Percentiles rank a stretch among this genome's conserved stretches.
phyloP scores from a whole-genome alignment of 2,329 filamentous ascomycete genomes.

The Colletotrichum musicola region DNA sequence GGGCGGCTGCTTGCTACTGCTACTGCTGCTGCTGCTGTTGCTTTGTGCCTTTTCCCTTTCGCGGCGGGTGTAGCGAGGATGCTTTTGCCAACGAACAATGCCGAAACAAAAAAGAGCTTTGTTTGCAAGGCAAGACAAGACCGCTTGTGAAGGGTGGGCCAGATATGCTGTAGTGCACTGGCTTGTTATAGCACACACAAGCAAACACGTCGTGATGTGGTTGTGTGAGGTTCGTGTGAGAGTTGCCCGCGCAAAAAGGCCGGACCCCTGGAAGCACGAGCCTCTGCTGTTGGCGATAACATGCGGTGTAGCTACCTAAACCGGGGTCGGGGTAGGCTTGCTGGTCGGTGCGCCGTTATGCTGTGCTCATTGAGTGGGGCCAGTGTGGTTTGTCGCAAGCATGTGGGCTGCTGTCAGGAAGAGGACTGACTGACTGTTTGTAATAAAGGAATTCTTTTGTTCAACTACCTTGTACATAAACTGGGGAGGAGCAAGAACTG shows the following conservation, averaged over 20 bases:
- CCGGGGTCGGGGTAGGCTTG: neutral
- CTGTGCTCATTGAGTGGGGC: conserved; percentile 7
- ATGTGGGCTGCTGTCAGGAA: conserved; percentile 5
- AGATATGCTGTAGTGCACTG: neutral
- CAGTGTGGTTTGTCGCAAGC: neutral
- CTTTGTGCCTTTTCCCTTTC: neutral
- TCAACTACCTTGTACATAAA: no score
- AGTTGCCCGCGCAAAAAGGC: conserved; percentile 4
- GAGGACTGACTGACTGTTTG: neutral
- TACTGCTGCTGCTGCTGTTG: neutral
- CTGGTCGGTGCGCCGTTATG: conserved; percentile 1
- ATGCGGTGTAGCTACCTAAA: conserved; percentile 11
- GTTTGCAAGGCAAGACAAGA: neutral
- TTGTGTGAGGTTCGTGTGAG: conserved; percentile 5
- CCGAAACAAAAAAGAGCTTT: neutral
- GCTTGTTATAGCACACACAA: conserved; percentile 3
- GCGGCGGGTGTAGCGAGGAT: no score
- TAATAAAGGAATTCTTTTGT: neutral
- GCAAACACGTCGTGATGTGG: conserved; percentile 3
- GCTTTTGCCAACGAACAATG: neutral
- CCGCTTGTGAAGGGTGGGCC: neutral
- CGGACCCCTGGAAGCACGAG: conserved; percentile 21
- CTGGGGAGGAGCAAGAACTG: no score
- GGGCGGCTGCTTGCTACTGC: no score
- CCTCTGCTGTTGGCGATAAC: conserved; percentile 15